Evolutionary conservation across 2,329 filamentous ascomycete genomes (phyloP).

Genomic region (Pyrenochaeta sp.): DNA sequence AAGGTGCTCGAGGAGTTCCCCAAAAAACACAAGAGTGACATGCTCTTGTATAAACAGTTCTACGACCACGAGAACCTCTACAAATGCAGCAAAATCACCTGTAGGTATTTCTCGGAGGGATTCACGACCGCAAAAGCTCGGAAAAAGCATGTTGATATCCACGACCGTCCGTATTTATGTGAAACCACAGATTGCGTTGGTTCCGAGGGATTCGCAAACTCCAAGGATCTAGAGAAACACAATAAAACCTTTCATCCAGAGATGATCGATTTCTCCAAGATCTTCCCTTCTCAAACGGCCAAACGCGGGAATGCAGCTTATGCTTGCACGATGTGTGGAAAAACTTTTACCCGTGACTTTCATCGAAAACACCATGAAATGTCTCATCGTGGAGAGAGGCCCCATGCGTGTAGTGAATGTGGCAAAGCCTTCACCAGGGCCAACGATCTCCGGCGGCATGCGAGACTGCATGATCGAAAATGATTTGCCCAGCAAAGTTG

Average conservation of each 20-base stretch:
- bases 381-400: conserved; percentile 45
- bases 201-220: conserved; percentile 50
- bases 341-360: conserved; percentile 49
- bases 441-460: conserved; percentile 33
- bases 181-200: conserved; percentile 43
- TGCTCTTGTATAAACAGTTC: conserved; percentile 22
- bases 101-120: conserved; percentile 54
- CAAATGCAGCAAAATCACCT: conserved; percentile 54
- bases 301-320: conserved; percentile 29
- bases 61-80: conserved; percentile 50
- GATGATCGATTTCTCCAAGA: conserved; percentile 27
- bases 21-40: conserved; percentile 13
- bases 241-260: conserved; percentile 35
- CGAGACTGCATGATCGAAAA: conserved; percentile 32
- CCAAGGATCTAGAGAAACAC: conserved; percentile 47
- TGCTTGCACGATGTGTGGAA: conserved; percentile 46
- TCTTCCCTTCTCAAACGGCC: conserved; percentile 19
- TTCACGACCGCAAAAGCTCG: conserved; percentile 41
- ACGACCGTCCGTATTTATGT: conserved; percentile 53
- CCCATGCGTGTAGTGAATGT: conserved; percentile 32
- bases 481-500: not conserved
- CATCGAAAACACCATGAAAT: conserved; percentile 46
- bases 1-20: conserved; percentile 36
- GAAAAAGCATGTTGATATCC: conserved; percentile 49
- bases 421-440: conserved; percentile 33